Base-by-base conservation (phyloP, 2,329 filamentous ascomycete genomes). In the Chaetothyriales sp. region DNA sequence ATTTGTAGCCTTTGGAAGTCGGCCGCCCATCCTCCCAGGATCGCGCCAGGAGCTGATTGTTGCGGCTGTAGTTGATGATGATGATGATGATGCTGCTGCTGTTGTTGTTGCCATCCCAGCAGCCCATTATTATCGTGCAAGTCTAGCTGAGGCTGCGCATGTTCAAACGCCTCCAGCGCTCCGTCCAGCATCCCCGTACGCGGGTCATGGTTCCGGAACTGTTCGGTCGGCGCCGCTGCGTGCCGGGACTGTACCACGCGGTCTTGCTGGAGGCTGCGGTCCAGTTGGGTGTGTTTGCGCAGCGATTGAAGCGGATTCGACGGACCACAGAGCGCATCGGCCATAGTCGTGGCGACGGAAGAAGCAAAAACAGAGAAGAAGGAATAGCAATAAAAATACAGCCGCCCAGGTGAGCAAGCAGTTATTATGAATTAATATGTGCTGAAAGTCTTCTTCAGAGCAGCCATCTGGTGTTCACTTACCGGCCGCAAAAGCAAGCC, bases 271-370 rank as follows among this genome's bases (percentile, higher is more conserved):
- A 84, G 71, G 8, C 80, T 80, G 50, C 81, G 74, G 63, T 88
- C 83, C 55, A 78, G 74, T 47, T 81, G 74, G 9, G 78, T 70
- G 65, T 87, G 83, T 60, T 83, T 80, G 60, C 83, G 77, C 63
- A 88, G 79, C 61, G 77, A 81, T 66, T 86, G 84, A 49, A 86
- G 76, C 55, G 83, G 76, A 66, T 84, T 87, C 10, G 84, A 84
- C 18, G 84, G 83, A 53, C 84, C 83, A 64, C 84, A 89, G 51
- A 85, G 70, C 59, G 76, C 73, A 61, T 84, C 80, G 49, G 77
- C 72, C 81, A 84, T 84, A 59, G 57, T 70, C 61, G 48, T n/a
- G 45, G 44, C 5, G 36, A 39, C 28, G 49, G 19, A 45, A 19
- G 10, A 45, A n/a, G n/a, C 3, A 19, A 19, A 43, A 8, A 43